Evolutionary conservation across 768 basidiomycete genomes (phyloP).

Genomic region (Naganishia vaughanmartiniae): DNA sequence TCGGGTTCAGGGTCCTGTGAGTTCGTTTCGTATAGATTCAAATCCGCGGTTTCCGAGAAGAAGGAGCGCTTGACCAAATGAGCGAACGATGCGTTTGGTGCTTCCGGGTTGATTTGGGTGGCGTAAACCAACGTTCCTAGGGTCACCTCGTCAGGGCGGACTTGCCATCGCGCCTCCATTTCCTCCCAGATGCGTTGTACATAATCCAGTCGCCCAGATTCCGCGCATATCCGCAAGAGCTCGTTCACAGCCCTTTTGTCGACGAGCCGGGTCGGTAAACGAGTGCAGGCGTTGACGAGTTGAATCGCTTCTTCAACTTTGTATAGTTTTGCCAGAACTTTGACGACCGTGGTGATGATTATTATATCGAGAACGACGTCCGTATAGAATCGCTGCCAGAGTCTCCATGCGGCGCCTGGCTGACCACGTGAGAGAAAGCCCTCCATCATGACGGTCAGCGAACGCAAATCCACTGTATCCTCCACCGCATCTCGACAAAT

Average conservation of each 20-base stretch:
- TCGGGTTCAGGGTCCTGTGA: conserved; percentile 13
- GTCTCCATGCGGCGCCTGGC: background rate
- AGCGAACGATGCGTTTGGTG: conserved; percentile 1
- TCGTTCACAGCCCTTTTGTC: conserved; percentile 14
- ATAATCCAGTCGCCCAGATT: conserved; percentile 4
- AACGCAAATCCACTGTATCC: background rate
- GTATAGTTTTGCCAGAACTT: conserved; percentile 2
- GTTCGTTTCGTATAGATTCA: conserved; percentile 8
- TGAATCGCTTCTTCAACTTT: conserved; percentile 21
- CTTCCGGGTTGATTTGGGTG: background rate
- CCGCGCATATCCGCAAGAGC: conserved; percentile 6
- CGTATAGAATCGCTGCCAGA: conserved; percentile 14
- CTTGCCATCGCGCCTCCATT: conserved; percentile 8
- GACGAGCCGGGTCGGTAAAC: background rate
- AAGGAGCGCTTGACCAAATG: conserved; percentile 23
- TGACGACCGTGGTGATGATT: background rate
- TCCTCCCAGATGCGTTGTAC: conserved; percentile 22
- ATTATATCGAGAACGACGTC: background rate
- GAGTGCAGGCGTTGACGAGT: conserved; percentile 11
- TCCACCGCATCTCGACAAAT: background rate
- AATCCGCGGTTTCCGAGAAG: conserved; percentile 15
- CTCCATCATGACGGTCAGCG: conserved; percentile 6
- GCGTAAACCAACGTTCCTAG: background rate
- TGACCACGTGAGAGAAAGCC: conserved; percentile 1
- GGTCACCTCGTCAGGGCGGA: conserved; percentile 11